Evolutionary conservation across 108 stramenopile genomes (phyloP).

Genomic region (Bacterosira constricta): DNA sequence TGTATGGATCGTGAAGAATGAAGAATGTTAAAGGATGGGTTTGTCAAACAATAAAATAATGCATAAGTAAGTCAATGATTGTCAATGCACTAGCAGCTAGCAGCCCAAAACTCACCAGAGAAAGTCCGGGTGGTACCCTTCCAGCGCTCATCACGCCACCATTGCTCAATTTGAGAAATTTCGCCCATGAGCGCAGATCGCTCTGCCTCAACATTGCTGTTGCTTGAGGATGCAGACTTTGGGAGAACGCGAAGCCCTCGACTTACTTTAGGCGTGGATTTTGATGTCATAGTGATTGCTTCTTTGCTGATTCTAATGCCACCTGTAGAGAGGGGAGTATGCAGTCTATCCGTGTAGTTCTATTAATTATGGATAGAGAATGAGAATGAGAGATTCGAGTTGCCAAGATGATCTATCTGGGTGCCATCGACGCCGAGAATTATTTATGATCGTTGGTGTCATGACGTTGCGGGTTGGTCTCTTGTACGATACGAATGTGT

Average conservation of each 20-base stretch:
- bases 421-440: no score
- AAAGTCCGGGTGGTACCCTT: conserved; percentile 68
- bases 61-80: background rate
- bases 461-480: no score
- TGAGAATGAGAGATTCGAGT: no score
- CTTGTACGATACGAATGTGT: no score
- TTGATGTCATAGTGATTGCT: background rate
- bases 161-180: conserved; percentile 68
- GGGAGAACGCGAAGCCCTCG: conserved; percentile 41
- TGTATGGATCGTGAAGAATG: no score
- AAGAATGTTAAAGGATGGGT: background rate
- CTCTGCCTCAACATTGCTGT: conserved; percentile 35
- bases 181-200: conserved; percentile 55
- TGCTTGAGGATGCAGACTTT: background rate
- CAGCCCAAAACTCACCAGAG: conserved; percentile 46
- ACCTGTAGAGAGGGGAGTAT: no score
- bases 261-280: conserved; percentile 26
- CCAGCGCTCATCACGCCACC: conserved; percentile 77
- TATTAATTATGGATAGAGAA: no score
- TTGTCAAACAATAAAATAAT: background rate
- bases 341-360: no score
- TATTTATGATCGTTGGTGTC: no score
- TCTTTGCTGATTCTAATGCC: no score
- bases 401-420: no score
- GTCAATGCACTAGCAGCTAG: background rate